Base-by-base conservation (phyloP, 164 flowering plant species). In the Aristolochia contorta region DNA sequence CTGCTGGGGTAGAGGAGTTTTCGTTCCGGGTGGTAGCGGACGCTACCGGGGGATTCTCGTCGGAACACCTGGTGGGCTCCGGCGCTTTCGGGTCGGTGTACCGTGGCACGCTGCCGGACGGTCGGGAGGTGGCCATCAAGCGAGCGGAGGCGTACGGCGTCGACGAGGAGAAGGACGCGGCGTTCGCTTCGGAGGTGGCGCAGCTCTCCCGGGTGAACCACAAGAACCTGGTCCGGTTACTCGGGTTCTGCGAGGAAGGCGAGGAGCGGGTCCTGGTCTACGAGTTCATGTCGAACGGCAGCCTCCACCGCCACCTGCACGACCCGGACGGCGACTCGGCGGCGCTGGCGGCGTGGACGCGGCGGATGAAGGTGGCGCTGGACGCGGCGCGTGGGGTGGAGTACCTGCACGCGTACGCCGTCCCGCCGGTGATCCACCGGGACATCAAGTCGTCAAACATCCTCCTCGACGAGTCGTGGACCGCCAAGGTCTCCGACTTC, bases 391-490 rank as follows among this genome's bases (percentile, higher is more conserved):
- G 90, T 15, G 97, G 96, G 43, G 66, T 91, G 2, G 82, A 91
- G 73, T 91, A 91, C 77, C 80, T 91, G 1, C 97, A 91, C 67
- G 68, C 54, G 20, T 91, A 76, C 43, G 86, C 87, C 0, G 77
- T 76, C 8, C 96, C 96, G 2, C 69, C 79, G 0, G 69, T 91
- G 62, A 85, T 91, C 5, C 97, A 91, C 67, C 80, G 96, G 0
- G 97, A 91, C 70, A 85, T 91, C 65, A 91, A 91, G 74, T 79
- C 96, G 0, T 82, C 94, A 2, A 91, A 91, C 81, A 88, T 91
- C 10, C 51, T 91, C 41, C 85, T 91, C 0, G 92, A 86, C 45
- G 65, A 62, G 23, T 33, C 23, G 0, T 84, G 84, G 86, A 78
- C 74, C 0, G 96, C 94, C 1, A 86, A 85, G 64, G 90, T 91